Base-by-base conservation (phyloP, 1,139 yeast species). In the Suhomyces bolitotheri region DNA sequence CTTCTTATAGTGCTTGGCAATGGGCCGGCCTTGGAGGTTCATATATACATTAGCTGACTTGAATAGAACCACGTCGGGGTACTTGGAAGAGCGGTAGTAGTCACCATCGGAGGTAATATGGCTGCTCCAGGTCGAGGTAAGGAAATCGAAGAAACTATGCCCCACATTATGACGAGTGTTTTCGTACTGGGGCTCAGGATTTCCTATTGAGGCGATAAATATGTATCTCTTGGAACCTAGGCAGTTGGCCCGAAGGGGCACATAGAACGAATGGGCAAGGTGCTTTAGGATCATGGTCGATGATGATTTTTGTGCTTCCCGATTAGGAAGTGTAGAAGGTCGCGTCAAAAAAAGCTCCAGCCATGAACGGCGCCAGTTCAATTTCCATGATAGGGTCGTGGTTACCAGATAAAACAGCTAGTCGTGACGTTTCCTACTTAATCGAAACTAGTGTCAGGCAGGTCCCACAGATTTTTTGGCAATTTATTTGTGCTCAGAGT, bases 131-230 rank as follows among this genome's bases (percentile, higher is more conserved):
- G 51, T 49, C 7, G 48, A 43, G 3, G 49, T 45, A 3, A 56
- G 53, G 10, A 73, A 43, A 31, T 70, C 66, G 37, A 77, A 50
- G 19, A 80, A 65, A 36, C 66, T 56, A 49, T 82, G 87, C 2
- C 96, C 96, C 0, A 82, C 86, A 44, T 81, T 86, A 53, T 88
- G 96, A 30, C 95, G 66, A 0, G 95, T 84, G 5, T 67, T 67
- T 11, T 60, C 58, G 49, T 76, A 85, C 31, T 66, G 59, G 0
- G 78, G 71, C 35, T 81, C 88, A 0, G 96, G 96, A 51, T 88
- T 88, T 0, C 96, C 96, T 3, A 88, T 64, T 0, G 92, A 84
- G 5, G 81, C 77, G 7, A 80, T 50, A 44, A 73, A 51, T 5
- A 73, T 33, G 30, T 56, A 53, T 53, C 58, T 27, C 29, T 27